Evolutionary conservation across 2,329 filamentous ascomycete species (phyloP), one percentile per base, ranked within the genome.

Genomic region (Hortaea werneckii): DNA sequence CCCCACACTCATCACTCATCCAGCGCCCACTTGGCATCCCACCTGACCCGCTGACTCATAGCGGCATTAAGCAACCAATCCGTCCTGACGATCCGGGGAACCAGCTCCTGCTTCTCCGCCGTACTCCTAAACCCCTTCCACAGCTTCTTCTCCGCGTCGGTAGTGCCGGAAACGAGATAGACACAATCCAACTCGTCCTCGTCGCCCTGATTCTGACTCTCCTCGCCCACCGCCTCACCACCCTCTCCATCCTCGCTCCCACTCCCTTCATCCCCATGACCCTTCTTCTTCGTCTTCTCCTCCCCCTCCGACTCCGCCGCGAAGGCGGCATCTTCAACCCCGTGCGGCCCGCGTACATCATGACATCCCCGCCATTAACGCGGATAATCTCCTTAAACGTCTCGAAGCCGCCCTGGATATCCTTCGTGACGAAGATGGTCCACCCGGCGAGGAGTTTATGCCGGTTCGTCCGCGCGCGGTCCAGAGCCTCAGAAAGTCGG

Each of bases 11-110:
- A 35, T 35, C 32, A 35, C 48, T 61, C 56, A 37, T 52, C 41
- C 27, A 62, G 46, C 47, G 56, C 52, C 53, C 57, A 66, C 50
- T 58, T 59, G 9, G 56, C 57, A 35, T 59, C 51, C 52, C 59
- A 63, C 13, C 44, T 45, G 20, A 92, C 70, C 65, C 87, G 75
- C 67, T 98, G 92, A 57, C 79, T 80, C 85, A 98, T 90, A 4
- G 87, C 87, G 49, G 88, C 82, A 59, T 89, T 83, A 47, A 98
- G 70, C 57, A 98, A 65, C 92, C 92, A 98, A 61, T 98, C 89
- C 2, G 85, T 78, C 40, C 77, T 78, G 26, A 95, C 87, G 37
- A 98, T 81, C 44, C 85, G 75, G 2, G 89, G 83, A 54, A 82
- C 76, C 76, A 90, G 88, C 60, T 86, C 82, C 39, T 85, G 82